These are phyloP conservation scores for Fusarium tuaranense DNA, from an alignment of 2,329 filamentous ascomycete genomes.

Conservation along the genomic window DNA sequence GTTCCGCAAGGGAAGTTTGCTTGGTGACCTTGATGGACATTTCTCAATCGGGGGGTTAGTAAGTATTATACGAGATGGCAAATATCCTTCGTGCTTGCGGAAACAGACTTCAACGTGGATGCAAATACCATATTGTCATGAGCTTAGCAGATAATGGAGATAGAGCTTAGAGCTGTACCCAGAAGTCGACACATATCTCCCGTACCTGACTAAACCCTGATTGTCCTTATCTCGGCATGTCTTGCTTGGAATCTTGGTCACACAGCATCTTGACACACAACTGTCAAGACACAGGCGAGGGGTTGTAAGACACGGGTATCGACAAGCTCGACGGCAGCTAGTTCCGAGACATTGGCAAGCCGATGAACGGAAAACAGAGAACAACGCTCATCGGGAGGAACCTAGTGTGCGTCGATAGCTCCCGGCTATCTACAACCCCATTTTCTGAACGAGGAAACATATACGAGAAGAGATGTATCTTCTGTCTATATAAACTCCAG, in stretches of 20 bases:
- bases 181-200: background rate
- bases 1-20: background rate
- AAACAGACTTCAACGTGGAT: background rate
- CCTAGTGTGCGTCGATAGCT: background rate
- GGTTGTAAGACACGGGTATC: conserved; percentile 8
- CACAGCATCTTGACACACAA: background rate
- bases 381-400: background rate
- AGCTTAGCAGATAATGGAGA: background rate
- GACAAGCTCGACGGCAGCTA: background rate
- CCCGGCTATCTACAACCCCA: background rate
- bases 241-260: background rate
- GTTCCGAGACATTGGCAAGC: background rate
- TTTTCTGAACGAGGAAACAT: background rate
- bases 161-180: background rate
- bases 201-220: background rate
- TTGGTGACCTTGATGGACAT: background rate
- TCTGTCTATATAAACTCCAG: conserved; percentile 5
- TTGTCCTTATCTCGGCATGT: background rate
- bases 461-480: background rate
- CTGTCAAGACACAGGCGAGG: background rate
- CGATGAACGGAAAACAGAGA: background rate
- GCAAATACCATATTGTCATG: background rate
- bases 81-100: background rate
- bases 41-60: too few relatives aligned
- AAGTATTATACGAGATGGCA: background rate